Base-by-base conservation (phyloP, 768 basidiomycete genomes). In the Leccinum imitatum region DNA sequence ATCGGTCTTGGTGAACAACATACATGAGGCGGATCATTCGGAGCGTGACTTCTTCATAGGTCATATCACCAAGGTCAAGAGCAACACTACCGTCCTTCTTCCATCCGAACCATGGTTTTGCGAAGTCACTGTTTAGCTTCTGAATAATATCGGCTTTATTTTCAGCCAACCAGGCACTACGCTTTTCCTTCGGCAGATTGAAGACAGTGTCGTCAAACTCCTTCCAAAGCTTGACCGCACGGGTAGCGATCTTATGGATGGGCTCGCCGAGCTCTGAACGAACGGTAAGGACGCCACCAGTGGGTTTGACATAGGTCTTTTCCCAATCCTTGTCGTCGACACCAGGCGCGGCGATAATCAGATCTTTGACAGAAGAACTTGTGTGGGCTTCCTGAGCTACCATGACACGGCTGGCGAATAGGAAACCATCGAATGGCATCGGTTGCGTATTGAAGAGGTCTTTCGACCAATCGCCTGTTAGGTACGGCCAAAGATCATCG, bases 341-440 rank as follows among this genome's bases (percentile, higher is more conserved):
- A 75, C 97, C 97, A n/a, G 89, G 70, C 2, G 96, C 95, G 50
- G 89, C 91, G 59, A 98, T 89, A 63, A 99, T 98, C 62, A 99
- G 82, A 75, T 98, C 92, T 81, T 98, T 99, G 74, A 99, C 95
- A 7, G 89, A 88, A 3, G 92, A 82, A 66, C 88, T 91, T 0
- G 97, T 98, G 74, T 98, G 96, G 4, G 96, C 94, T 75, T 99
- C 97, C 77, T 94, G 95, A 53, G 97, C 27, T 33, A 98, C 94
- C 96, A 99, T 98, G 72, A 98, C 94, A 57, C 97, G 90, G 69
- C 90, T 91, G 6, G 91, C 97, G 67, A 95, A 97, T 50, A 99
- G 81, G 80, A 96, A 95, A 53, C 96, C 97, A 65, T 98, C 96
- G 78, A 95, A 97, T 2, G 97, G 97, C 97, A 98, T 99, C 13